These are phyloP conservation scores for Chlorella variabilis DNA, from an alignment of 163 green algal genomes.

Conservation along the genomic window DNA sequence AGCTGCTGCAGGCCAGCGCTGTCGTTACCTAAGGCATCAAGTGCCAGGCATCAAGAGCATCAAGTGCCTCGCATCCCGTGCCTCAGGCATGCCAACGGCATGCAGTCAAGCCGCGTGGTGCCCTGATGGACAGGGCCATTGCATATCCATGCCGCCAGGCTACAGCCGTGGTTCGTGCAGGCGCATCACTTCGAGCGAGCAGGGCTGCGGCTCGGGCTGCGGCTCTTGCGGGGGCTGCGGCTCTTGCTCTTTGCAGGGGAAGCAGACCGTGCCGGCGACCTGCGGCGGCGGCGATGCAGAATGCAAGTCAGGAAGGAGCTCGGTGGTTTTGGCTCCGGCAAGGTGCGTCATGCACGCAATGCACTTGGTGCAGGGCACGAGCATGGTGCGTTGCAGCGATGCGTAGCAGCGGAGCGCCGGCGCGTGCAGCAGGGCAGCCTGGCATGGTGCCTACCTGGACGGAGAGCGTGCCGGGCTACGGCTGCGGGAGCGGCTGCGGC, in stretches of 20 bases:
- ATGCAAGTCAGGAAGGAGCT: neutral
- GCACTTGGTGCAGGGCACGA: neutral
- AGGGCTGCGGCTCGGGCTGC: constrained; percentile 7
- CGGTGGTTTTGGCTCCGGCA: neutral
- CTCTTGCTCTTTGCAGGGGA: neutral
- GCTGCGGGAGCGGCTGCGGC: neutral
- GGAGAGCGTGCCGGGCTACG: neutral
- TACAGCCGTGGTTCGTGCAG: too few relatives aligned
- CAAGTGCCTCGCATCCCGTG: too few relatives aligned
- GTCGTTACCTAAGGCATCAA: too few relatives aligned
- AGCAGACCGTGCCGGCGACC: constrained; percentile 1
- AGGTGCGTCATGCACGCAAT: neutral
- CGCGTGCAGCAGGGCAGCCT: neutral
- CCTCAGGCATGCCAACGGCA: too few relatives aligned
- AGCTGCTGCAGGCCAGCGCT: too few relatives aligned
- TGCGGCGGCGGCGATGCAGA: neutral
- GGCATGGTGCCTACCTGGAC: neutral
- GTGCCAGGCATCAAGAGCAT: too few relatives aligned
- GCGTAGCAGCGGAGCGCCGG: too few relatives aligned
- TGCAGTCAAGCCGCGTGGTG: too few relatives aligned
- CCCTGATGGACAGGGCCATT: too few relatives aligned
- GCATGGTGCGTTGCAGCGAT: neutral
- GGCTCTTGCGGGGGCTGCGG: constrained; percentile 8
- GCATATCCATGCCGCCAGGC: too few relatives aligned
- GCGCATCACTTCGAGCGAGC: neutral